Base-by-base conservation (phyloP, 2,329 filamentous ascomycete genomes). In the Colletotrichum sp. region DNA sequence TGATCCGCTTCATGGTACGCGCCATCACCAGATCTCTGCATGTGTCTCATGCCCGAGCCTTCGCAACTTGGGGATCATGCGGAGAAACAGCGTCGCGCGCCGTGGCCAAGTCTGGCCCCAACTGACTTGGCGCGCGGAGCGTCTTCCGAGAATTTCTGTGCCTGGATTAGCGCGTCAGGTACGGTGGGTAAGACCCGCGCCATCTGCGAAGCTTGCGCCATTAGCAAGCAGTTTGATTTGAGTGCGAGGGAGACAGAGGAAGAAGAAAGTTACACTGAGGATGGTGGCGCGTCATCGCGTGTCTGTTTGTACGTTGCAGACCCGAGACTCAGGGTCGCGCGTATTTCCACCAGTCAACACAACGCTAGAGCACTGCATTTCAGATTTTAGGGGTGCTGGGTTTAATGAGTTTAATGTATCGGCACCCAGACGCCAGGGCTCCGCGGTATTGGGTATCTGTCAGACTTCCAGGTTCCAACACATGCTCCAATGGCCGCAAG, bases 61-160 rank as follows among this genome's bases (percentile, higher is more conserved):
- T 30, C 34, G 15, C 30, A 18, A 16, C 8, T 12, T 26, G 1
- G 57, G 9, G 15, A n/a, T 18, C 39, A 66, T 18, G 43, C 64
- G 63, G 63, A 57, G 32, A 18, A 72, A 26, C 39, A 72, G 63
- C 39, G 34, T 36, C 18, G 30, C 28, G 34, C 12, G 61, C 48
- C 60, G 48, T 52, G 34, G 28, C 60, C 67, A 48, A 34, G n/a
- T 61, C 67, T 61, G 67, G 61, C 39, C 43, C 43, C 26, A 43
- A 48, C 39, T 32, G 26, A 32, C 69, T 75, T 67, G 63, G 72
- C 55, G 63, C 43, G 55, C 72, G 72, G 72, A 75, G 70, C 39
- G 16, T 61, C 52, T 66, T 75, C 72, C 69, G 63, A 67, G 69
- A 60, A 67, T 63, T 67, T 57, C 72, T 75, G 69, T 72, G 72